Base-by-base conservation (phyloP, 495 filamentous ascomycete species). In the Sphaerosporella brunnea region DNA sequence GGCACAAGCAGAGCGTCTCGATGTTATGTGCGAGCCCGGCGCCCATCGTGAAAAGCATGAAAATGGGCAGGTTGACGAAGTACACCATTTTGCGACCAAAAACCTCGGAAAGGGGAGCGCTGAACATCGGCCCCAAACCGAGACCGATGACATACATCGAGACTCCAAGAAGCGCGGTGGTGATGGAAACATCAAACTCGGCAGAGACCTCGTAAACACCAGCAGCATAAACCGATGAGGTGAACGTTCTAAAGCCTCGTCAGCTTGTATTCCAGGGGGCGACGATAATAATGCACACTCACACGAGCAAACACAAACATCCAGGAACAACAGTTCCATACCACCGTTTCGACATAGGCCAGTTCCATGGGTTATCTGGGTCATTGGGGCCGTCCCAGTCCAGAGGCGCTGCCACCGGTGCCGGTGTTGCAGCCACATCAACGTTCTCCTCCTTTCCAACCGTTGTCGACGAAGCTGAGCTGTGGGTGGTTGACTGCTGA, bases 101-200 rank as follows among this genome's bases (percentile, higher is more conserved):
- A n/a, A 61, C 64, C 61, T 85, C 81, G 51, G 68, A 72, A 18
- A 80, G 60, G 13, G 78, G 78, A 46, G 74, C 77, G 70, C 78
- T 82, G 7, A 81, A 58, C 53, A 81, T 54, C 34, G 73, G 78
- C 64, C 76, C 75, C 44, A 80, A 53, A 19, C 79, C 79, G 55
- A 84, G 82, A 2, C 82, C 82, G 13, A 83, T 47, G 18, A 85
- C 80, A 63, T 82, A 86, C 46, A 84, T 65, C 24, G 80, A 84
- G 16, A 85, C 63, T 34, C 79, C 80, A 0, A 84, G 64, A 21
- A 75, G 75, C 16, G 72, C 73, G 2, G 84, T 63, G 47, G 77
- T 75, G 2, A 66, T 59, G 32, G 70, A 70, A 34, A 79, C 67
- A n/a, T 69, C 32, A 51, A 84, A 84, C 23, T 75, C 64, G 11